Evolutionary conservation across 441 rosid genomes (phyloP).

Genomic region (Adansonia grandidieri): DNA sequence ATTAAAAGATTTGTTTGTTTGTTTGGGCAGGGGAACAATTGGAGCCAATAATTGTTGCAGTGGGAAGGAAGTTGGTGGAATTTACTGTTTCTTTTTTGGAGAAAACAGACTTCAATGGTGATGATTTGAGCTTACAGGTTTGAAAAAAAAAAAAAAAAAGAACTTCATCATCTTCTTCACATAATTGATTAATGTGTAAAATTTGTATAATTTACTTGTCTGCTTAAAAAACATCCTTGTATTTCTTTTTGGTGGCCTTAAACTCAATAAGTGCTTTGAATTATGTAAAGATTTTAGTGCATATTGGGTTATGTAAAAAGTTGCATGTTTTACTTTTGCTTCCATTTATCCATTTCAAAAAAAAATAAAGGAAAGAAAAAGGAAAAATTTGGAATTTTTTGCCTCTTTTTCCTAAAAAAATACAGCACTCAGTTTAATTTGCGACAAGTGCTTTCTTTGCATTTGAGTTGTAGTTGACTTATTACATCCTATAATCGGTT

Average conservation of each 20-base stretch:
- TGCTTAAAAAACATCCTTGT: background rate
- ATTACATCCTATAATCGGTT: background rate
- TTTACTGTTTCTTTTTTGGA: constrained; percentile 87
- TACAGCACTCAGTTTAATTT: background rate
- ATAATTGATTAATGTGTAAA: no score
- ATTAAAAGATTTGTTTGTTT: constrained; percentile 13
- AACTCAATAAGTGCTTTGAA: no score
- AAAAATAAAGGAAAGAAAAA: no score
- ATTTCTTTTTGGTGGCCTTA: background rate
- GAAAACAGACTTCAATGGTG: constrained; percentile 55
- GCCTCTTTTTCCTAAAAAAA: background rate
- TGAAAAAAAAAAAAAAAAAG: constrained; percentile 23
- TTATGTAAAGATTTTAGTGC: background rate
- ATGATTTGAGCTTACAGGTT: constrained; percentile 77
- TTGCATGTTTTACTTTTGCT: background rate
- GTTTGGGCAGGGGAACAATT: constrained; percentile 70
- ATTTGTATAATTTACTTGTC: background rate
- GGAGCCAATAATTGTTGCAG: constrained; percentile 70
- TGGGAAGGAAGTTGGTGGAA: constrained; percentile 76
- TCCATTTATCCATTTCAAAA: background rate
- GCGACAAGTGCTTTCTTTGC: background rate
- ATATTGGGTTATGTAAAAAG: background rate
- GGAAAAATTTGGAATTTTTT: background rate
- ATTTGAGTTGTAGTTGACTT: background rate
- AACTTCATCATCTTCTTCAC: no score